Percentiles rank a stretch among this genome's conserved stretches.
Evolutionary conservation across 164 flowering plant genomes (phyloP).

Genomic region (Chimonanthus praecox): DNA sequence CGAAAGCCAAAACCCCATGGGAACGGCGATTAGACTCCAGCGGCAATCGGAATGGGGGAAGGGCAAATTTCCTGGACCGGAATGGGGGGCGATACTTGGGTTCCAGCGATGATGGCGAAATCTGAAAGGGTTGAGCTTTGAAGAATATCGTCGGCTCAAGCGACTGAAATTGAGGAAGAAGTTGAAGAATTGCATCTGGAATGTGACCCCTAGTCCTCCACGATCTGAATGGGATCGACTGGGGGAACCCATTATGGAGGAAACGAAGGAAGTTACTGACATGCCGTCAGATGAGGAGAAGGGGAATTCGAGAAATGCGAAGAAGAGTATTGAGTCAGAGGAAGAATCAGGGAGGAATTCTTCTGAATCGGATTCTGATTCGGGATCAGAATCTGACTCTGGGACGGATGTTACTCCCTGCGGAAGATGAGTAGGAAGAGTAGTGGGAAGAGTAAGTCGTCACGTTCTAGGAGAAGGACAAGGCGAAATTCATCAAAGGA

Average conservation of each 20-base stretch:
- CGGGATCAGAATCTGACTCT: conserved; percentile 35
- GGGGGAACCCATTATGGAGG: conserved; percentile 21
- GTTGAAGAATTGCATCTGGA: conserved; percentile 64
- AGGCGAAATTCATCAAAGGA: conserved; percentile 26
- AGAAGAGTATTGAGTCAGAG: conserved; percentile 6
- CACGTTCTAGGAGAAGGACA: conserved; percentile 26
- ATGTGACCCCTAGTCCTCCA: conserved; percentile 82
- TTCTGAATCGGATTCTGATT: conserved; percentile 12
- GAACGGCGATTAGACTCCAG: background rate
- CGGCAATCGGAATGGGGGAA: conserved; percentile 6
- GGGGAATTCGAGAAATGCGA: conserved; percentile 11
- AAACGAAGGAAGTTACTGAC: conserved; percentile 23
- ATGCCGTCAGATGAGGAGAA: conserved; percentile 12
- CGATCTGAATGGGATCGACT: conserved; percentile 28
- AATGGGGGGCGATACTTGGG: conserved; percentile 32
- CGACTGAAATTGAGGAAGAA: conserved; percentile 73
- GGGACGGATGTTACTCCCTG: conserved; percentile 19
- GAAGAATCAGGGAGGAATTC: conserved; percentile 20
- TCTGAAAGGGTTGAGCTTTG: conserved; percentile 59
- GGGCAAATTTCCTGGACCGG: conserved; percentile 35
- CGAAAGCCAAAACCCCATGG: conserved; percentile 8
- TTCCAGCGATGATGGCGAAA: conserved; percentile 83
- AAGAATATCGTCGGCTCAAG: conserved; percentile 76
- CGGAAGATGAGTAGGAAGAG: conserved; percentile 6
- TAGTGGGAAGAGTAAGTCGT: conserved; percentile 28